Base-by-base conservation (phyloP, 805 yeast genomes). In the Candida easanensis region DNA sequence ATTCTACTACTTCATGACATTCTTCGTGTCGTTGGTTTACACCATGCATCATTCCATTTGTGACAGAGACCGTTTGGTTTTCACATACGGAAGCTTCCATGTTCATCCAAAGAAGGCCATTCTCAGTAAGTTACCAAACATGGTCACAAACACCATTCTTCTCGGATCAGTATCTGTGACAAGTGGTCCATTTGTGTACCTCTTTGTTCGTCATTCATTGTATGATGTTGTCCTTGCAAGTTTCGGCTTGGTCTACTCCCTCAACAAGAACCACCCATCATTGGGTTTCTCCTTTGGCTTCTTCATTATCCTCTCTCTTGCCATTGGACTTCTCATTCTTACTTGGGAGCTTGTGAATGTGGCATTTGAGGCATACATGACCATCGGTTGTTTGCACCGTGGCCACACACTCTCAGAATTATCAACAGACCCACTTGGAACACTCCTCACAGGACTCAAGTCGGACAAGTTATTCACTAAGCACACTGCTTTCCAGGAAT, bases 401-500 rank as follows among this genome's bases (percentile, higher is more conserved):
- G 79, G 77, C 16, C 77, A 76, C 44, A 77, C 87, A 16, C 69
- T 85, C 8, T 76, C 83, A 35, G 62, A 76, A 11, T 73, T 77
- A 22, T 73, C 84, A 14, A 65, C 81, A 0, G 80, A 77, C 39
- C 89, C 88, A 7, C 66, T 81, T 38, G 76, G 74, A 39, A 81
- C 89, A 1, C 63, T 85, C 30, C 59, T 84, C 11, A 70, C 81
- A 3, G 91, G 91, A 0, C 68, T 85, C 47, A 71, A 73, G 39
- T 80, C 81, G 27, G 59, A 63, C 23, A 70, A 69, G 39, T 69
- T 67, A 10, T 68, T 77, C 42, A 75, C 76, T 1, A 74, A 79
- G 46, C 58, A 80, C 45, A 79, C 88, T 1, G 89, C 91, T 3
- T 84, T 79, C 63, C 91, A 85, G 62, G 93, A 85, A 56, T 66